phyloP scores from a whole-genome alignment of 345 rosid genomes.

The Luvunga scandens region DNA sequence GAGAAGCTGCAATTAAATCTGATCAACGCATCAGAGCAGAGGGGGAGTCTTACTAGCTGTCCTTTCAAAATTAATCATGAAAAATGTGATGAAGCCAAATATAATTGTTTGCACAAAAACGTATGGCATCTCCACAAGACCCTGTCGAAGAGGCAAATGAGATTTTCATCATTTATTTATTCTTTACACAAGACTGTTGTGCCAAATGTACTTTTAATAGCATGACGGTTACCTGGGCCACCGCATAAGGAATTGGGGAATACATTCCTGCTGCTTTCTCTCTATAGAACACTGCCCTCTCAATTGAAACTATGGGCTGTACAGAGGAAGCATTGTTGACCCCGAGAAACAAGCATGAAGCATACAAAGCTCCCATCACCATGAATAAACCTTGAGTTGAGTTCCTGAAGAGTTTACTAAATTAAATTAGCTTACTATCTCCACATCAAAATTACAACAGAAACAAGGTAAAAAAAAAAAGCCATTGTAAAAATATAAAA shows the following conservation, averaged over 20 bases:
- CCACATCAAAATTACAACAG: background rate
- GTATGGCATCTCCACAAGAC: constrained; percentile 91
- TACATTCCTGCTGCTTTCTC: constrained; percentile 94
- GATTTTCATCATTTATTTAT: background rate
- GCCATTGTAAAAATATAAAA: background rate
- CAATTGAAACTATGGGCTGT: constrained; percentile 86
- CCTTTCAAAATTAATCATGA: constrained; percentile 76
- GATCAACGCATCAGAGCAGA: background rate
- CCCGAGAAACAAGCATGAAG: constrained; percentile 81
- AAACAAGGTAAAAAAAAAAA: background rate
- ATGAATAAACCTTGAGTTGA: constrained; percentile 54
- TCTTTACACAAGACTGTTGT: background rate
- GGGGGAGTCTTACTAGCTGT: constrained; percentile 53
- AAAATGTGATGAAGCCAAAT: constrained; percentile 77
- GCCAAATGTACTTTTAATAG: background rate
- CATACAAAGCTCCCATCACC: constrained; percentile 85
- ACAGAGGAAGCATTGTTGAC: constrained; percentile 84
- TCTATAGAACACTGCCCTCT: constrained; percentile 86
- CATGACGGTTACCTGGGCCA: constrained; percentile 55
- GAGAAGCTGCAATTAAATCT: background rate
- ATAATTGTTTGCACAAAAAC: constrained; percentile 62
- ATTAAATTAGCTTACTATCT: background rate
- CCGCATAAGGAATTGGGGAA: constrained; percentile 69
- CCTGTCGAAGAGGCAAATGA: constrained; percentile 31
- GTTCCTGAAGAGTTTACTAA: constrained; percentile 24